Conservation (phyloP, 2,329 filamentous ascomycete species). For the Zasmidium citrigriseum region DNA sequence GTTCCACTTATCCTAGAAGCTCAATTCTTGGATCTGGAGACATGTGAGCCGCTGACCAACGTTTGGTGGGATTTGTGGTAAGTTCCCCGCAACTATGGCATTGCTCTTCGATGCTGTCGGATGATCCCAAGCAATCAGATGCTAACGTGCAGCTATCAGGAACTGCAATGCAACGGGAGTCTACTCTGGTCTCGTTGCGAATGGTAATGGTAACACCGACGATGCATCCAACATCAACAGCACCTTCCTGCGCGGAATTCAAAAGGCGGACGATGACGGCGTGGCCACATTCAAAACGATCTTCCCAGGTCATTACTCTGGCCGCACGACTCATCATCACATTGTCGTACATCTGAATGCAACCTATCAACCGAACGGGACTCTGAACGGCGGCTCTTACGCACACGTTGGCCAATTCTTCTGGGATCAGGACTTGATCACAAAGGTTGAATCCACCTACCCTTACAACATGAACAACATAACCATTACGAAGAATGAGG, state of each 20-base stretch:
- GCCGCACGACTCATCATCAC: constrained; percentile 44
- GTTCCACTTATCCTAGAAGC: constrained; percentile 44
- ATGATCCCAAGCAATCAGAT: constrained; percentile 28
- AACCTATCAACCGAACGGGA: not conserved
- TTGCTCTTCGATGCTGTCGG: constrained; percentile 37
- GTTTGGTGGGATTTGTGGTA: constrained; percentile 46
- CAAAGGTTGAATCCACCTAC: constrained; percentile 48
- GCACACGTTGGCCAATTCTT: constrained; percentile 65
- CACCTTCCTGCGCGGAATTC: constrained; percentile 43
- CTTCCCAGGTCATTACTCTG: constrained; percentile 46
- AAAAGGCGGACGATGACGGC: constrained; percentile 39
- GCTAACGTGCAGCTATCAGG: too few species aligned
- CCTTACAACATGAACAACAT: constrained; percentile 48
- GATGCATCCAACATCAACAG: constrained; percentile 6
- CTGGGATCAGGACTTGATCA: constrained; percentile 61
- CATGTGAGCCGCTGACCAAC: constrained; percentile 43
- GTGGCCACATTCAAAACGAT: constrained; percentile 42
- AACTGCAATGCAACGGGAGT: constrained; percentile 46
- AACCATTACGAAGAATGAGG: constrained; percentile 49
- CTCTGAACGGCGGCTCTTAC: constrained; percentile 43
- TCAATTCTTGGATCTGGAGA: constrained; percentile 46
- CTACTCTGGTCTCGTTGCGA: constrained; percentile 39
- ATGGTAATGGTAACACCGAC: constrained; percentile 36
- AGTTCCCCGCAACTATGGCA: too few species aligned
- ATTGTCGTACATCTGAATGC: constrained; percentile 34